These are phyloP conservation scores for Aleurites moluccanus DNA, from an alignment of 441 rosid species.

Conservation along the genomic window DNA sequence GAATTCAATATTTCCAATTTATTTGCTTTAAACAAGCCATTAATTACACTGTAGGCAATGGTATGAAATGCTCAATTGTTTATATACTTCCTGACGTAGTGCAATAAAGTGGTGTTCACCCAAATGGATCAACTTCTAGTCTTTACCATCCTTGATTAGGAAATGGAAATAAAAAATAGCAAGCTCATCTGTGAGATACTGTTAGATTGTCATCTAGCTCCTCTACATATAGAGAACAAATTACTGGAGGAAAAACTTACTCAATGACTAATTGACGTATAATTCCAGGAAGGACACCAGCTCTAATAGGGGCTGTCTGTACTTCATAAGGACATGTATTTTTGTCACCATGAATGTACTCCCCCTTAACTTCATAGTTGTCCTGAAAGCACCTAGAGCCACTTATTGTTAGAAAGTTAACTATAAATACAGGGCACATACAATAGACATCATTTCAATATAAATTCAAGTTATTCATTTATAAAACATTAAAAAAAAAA, in stretches of 20 bases:
- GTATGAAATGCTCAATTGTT: not conserved
- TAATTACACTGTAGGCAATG: not conserved
- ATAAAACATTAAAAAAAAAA: no score
- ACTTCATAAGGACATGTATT: constrained; percentile 51
- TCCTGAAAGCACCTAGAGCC: constrained; percentile 39
- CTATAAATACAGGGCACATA: no score
- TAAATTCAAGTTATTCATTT: no score
- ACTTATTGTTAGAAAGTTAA: not conserved
- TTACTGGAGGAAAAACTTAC: constrained; percentile 37
- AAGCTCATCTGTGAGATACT: not conserved
- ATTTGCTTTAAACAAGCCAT: no score
- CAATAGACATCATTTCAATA: no score
- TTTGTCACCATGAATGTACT: constrained; percentile 22
- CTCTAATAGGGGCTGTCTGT: constrained; percentile 74
- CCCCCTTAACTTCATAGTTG: constrained; percentile 30
- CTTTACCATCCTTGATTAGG: not conserved
- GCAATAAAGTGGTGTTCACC: not conserved
- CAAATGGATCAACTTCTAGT: not conserved
- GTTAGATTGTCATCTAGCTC: not conserved
- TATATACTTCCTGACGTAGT: no score
- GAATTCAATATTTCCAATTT: no score
- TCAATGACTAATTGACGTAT: constrained; percentile 76
- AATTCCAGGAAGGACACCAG: constrained; percentile 85
- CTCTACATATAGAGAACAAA: not conserved
- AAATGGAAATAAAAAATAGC: not conserved